phyloP scores from a whole-genome alignment of 2,329 filamentous ascomycete genomes.

The Calonectria henricotiae region DNA sequence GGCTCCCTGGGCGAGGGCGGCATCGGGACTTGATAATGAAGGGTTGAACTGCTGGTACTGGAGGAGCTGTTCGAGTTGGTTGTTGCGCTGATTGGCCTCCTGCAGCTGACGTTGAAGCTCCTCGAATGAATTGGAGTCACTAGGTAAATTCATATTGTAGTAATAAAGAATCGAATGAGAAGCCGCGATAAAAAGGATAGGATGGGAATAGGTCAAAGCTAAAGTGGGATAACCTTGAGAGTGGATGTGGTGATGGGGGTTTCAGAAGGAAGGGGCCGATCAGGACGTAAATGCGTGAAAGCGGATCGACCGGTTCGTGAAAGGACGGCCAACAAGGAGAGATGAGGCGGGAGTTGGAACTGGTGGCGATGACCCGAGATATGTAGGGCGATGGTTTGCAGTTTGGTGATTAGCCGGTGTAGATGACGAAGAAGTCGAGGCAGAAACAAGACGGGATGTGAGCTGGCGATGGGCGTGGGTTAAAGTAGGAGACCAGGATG shows the following conservation, averaged over 20 bases:
- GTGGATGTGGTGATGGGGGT: conserved; percentile 17
- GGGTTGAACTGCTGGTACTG: conserved; percentile 43
- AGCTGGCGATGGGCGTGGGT: conserved; percentile 45
- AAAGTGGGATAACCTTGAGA: conserved; percentile 17
- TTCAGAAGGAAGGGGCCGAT: conserved; percentile 27
- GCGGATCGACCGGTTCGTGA: conserved; percentile 39
- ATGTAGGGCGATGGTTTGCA: conserved; percentile 37
- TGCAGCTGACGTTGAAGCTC: conserved; percentile 53
- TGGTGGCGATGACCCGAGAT: conserved; percentile 25
- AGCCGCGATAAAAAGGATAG: conserved; percentile 29
- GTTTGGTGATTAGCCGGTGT: conserved; percentile 47
- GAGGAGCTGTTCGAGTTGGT: conserved; percentile 48
- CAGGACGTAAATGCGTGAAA: conserved; percentile 40
- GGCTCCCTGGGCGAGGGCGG: conserved; percentile 38
- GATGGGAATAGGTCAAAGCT: conserved; percentile 21
- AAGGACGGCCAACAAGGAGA: conserved; percentile 38
- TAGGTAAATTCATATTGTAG: conserved; percentile 49
- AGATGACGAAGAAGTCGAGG: conserved; percentile 49
- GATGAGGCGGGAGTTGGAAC: conserved; percentile 39
- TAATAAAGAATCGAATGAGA: conserved; percentile 8
- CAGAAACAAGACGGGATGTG: conserved; percentile 38
- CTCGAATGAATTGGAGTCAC: conserved; percentile 44
- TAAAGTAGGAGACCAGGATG: conserved; percentile 53
- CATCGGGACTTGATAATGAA: conserved; percentile 43
- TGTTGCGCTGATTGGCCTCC: conserved; percentile 44